phyloP scores from a whole-genome alignment of 192 early-diverging fungal species.

The Gigaspora rosea region DNA sequence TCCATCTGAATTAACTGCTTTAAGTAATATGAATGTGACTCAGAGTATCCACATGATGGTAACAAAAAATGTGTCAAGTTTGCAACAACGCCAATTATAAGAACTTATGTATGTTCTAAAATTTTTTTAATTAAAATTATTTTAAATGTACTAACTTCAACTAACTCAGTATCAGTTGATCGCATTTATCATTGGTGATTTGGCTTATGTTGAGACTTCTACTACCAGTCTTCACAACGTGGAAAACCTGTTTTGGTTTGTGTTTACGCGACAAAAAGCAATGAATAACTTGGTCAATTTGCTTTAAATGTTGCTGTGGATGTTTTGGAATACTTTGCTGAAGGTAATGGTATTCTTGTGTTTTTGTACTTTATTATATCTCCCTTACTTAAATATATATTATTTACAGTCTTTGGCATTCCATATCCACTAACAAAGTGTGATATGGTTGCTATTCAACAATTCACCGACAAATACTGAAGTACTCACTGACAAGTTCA shows the following conservation, averaged over 20 bases:
- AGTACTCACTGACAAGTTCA: no score
- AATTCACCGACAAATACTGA: no score
- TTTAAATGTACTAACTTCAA: not conserved
- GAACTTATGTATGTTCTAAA: constrained; percentile 78
- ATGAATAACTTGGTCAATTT: constrained; percentile 78
- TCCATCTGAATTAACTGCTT: constrained; percentile 69
- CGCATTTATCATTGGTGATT: constrained; percentile 88
- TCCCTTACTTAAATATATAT: not conserved
- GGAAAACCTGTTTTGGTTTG: constrained; percentile 76
- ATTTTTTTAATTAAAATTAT: not conserved
- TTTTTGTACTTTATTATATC: not conserved
- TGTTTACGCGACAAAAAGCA: constrained; percentile 82
- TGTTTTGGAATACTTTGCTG: constrained; percentile 68
- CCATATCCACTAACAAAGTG: constrained; percentile 93
- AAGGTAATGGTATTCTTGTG: not conserved
- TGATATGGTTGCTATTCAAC: constrained; percentile 88
- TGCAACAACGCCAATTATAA: constrained; percentile 90
- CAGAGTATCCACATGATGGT: constrained; percentile 59
- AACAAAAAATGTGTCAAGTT: constrained; percentile 83
- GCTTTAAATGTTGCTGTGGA: constrained; percentile 76
- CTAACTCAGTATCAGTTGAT: not conserved
- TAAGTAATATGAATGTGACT: constrained; percentile 90
- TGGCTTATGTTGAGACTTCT: constrained; percentile 85
- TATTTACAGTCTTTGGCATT: constrained; percentile 85
- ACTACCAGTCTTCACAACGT: constrained; percentile 67